Conservation (phyloP, 371 early-diverging fungal genomes). For the Actinomortierella wolfii region DNA sequence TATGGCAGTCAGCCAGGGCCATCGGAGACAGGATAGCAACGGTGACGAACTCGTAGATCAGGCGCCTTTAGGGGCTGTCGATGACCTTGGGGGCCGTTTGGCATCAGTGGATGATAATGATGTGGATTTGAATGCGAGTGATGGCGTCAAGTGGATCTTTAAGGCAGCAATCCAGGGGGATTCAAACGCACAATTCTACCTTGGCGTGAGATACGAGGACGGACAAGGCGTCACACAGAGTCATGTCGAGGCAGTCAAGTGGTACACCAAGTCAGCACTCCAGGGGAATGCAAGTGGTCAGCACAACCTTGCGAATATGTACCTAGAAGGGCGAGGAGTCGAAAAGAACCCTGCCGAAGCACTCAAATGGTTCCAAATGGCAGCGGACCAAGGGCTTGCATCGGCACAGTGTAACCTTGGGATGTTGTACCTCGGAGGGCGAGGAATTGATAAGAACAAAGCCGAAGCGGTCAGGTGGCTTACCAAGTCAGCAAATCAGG, state of each 20-base stretch:
- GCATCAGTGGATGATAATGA: too few relatives aligned
- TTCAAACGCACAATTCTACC: constrained; percentile 68
- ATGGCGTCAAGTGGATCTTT: too few relatives aligned
- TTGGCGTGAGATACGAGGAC: constrained; percentile 75
- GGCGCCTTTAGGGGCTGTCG: too few relatives aligned
- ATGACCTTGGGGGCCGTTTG: too few relatives aligned
- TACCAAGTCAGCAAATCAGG: constrained; percentile 63
- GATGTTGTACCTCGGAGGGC: constrained; percentile 80
- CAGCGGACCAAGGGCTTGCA: constrained; percentile 61
- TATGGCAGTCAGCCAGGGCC: too few relatives aligned
- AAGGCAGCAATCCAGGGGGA: constrained; percentile 48
- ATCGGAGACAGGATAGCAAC: too few relatives aligned
- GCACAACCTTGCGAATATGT: constrained; percentile 80
- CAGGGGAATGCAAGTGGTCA: constrained; percentile 67
- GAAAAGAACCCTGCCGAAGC: constrained; percentile 63
- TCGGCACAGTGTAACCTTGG: constrained; percentile 83
- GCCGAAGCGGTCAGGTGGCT: constrained; percentile 72
- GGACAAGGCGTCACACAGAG: constrained; percentile 63
- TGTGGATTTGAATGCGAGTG: too few relatives aligned
- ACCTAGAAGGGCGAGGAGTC: constrained; percentile 77
- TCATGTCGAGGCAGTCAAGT: constrained; percentile 56
- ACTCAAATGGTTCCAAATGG: constrained; percentile 66
- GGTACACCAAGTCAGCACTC: constrained; percentile 54
- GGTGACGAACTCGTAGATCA: too few relatives aligned
- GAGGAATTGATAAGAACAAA: constrained; percentile 64